Conservation (phyloP, 2,329 filamentous ascomycete genomes). For the Cryphonectria nitschkei region DNA sequence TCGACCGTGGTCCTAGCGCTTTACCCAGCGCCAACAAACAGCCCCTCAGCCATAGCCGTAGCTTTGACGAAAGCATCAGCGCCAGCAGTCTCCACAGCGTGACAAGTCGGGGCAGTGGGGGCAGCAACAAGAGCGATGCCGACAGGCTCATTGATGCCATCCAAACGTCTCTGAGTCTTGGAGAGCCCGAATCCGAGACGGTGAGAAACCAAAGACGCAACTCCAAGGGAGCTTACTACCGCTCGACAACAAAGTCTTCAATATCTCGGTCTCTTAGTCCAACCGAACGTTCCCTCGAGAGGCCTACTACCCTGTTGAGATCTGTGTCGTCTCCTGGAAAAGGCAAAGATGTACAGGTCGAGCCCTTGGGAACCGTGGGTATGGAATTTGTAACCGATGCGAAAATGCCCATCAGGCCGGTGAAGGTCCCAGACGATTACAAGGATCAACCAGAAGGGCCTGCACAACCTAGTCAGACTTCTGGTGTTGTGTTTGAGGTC, state of each 20-base stretch:
- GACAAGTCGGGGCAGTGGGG: constrained; percentile 55
- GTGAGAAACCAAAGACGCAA: constrained; percentile 26
- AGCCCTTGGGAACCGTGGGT: constrained; percentile 36
- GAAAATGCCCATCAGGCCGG: constrained; percentile 50
- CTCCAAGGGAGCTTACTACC: constrained; percentile 24
- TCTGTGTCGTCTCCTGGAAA: constrained; percentile 29
- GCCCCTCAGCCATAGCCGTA: constrained; percentile 36
- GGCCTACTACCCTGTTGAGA: constrained; percentile 17
- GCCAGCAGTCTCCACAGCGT: constrained; percentile 45
- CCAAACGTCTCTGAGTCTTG: constrained; percentile 57
- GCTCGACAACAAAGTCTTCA: neutral
- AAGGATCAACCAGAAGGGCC: constrained; percentile 38
- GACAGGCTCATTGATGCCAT: constrained; percentile 75
- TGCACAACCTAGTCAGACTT: constrained; percentile 37
- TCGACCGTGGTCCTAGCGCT: constrained; percentile 49
- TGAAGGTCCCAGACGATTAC: constrained; percentile 55
- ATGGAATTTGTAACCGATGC: constrained; percentile 46
- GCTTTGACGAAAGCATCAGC: constrained; percentile 45
- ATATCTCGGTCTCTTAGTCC: constrained; percentile 27
- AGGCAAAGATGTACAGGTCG: neutral
- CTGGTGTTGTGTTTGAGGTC: constrained; percentile 47
- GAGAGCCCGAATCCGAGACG: constrained; percentile 41
- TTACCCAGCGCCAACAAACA: constrained; percentile 25
- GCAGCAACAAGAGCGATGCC: constrained; percentile 63
- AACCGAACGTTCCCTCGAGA: constrained; percentile 1